Percentiles rank a stretch among this genome's conserved stretches.
Evolutionary conservation across 1,284 basidiomycete genomes (phyloP).

Genomic region (Papiliotrema fonsecae): DNA sequence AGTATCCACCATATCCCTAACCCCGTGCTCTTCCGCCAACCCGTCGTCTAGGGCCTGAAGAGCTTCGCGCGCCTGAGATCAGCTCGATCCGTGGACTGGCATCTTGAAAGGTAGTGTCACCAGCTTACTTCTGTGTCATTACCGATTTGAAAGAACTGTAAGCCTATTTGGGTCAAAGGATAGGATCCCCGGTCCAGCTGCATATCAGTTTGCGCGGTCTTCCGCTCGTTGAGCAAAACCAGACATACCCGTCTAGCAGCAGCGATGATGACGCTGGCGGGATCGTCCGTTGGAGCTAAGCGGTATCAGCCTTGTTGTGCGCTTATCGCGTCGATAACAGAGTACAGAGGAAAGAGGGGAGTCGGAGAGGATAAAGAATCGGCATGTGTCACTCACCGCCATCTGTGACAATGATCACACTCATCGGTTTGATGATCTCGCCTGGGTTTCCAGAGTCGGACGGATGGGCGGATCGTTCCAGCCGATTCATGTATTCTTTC

Average conservation of each 20-base stretch:
- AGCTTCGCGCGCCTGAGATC: conserved; percentile 29
- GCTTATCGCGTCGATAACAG: conserved; percentile 8
- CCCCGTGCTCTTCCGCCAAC: conserved; percentile 26
- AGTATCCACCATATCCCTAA: conserved; percentile 45
- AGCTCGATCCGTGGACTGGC: background rate
- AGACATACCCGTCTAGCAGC: conserved; percentile 27
- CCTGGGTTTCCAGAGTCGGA: conserved; percentile 7
- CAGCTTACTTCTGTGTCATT: conserved; percentile 32
- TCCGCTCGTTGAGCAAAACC: background rate
- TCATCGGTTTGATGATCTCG: conserved; percentile 37
- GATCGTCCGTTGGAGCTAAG: conserved; percentile 35
- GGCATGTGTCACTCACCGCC: conserved; percentile 30
- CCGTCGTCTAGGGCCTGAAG: conserved; percentile 46
- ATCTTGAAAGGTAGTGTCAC: background rate
- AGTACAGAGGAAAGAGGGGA: too few species aligned
- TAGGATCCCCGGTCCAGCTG: conserved; percentile 45
- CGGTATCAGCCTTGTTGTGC: conserved; percentile 23
- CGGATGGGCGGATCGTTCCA: conserved; percentile 23
- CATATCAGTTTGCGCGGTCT: background rate
- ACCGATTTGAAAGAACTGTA: conserved; percentile 49
- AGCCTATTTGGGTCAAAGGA: conserved; percentile 46
- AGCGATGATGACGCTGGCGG: conserved; percentile 32
- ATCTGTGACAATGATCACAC: conserved; percentile 42
- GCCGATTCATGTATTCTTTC: conserved; percentile 39
- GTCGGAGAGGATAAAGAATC: too few species aligned